Evolutionary conservation across 345 rosid genomes (phyloP).

Genomic region (Psidium guajava): DNA sequence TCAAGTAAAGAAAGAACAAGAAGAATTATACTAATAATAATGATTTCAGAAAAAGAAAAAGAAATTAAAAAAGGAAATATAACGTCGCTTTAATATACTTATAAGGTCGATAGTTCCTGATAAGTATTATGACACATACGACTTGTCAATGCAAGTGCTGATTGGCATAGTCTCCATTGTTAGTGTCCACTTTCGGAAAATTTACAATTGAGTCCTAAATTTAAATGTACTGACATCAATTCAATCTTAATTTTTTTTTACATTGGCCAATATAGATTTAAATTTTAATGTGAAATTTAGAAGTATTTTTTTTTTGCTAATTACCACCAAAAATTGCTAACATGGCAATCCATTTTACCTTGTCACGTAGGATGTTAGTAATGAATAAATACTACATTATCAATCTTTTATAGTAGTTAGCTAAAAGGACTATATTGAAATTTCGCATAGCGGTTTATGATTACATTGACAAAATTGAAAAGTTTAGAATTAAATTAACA

Average conservation of each 20-base stretch:
- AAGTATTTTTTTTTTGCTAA: too few relatives aligned
- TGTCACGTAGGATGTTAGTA: rapidly evolving
- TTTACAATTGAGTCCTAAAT: too few relatives aligned
- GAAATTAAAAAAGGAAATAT: not conserved
- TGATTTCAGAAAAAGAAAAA: not conserved
- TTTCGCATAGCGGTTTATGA: not conserved
- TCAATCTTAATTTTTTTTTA: too few relatives aligned
- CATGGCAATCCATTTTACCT: rapidly evolving
- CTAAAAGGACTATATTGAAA: not conserved
- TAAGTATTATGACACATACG: too few relatives aligned
- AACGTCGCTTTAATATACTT: not conserved
- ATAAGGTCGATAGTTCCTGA: too few relatives aligned
- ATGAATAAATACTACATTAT: not conserved
- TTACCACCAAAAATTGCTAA: not conserved
- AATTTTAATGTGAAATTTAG: too few relatives aligned
- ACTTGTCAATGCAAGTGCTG: too few relatives aligned
- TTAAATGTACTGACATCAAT: too few relatives aligned
- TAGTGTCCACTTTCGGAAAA: too few relatives aligned
- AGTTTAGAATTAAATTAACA: not conserved
- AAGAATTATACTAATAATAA: not conserved
- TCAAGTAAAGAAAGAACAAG: not conserved
- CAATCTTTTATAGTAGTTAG: not conserved
- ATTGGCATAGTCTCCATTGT: too few relatives aligned
- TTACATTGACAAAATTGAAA: not conserved
- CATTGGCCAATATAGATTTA: too few relatives aligned